Conservation (phyloP, 768 basidiomycete species). For the Mycena kentingensis region DNA sequence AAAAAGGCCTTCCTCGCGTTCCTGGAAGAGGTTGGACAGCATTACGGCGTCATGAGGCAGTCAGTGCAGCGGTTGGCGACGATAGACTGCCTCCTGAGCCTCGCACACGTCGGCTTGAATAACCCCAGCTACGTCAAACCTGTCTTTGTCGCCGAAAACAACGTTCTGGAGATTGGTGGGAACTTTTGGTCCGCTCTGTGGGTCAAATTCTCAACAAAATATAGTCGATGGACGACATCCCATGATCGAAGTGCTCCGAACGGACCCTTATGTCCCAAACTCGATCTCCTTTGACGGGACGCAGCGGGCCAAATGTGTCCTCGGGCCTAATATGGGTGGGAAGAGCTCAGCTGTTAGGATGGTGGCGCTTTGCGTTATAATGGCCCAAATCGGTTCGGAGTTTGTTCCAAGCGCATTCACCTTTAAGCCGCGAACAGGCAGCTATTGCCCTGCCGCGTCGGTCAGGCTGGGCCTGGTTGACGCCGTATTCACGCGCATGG, state of each 20-base stretch:
- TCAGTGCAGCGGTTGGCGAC: constrained; percentile 79
- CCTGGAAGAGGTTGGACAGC: constrained; percentile 63
- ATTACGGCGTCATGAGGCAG: constrained; percentile 73
- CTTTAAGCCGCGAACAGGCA: constrained; percentile 36
- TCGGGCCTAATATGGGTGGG: constrained; percentile 86
- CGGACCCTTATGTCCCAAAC: constrained; percentile 88
- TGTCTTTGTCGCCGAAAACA: constrained; percentile 60
- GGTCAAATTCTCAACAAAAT: neutral
- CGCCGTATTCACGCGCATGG: constrained; percentile 87
- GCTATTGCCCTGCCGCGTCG: constrained; percentile 81
- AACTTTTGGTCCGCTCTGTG: neutral
- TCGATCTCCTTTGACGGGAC: constrained; percentile 51
- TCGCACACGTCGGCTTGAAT: constrained; percentile 75
- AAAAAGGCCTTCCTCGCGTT: constrained; percentile 67
- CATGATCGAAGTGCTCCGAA: constrained; percentile 79
- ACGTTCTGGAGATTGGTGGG: constrained; percentile 53
- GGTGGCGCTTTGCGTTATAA: constrained; percentile 73
- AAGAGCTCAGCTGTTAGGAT: constrained; percentile 86
- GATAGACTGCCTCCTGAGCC: constrained; percentile 84
- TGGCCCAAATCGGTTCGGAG: constrained; percentile 75
- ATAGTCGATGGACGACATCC: constrained; percentile 87
- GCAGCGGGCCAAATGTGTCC: constrained; percentile 72
- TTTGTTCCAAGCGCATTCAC: neutral
- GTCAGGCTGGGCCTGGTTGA: constrained; percentile 82
- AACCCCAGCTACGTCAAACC: constrained; percentile 78